These are phyloP conservation scores for Dryas alaskensis DNA, from an alignment of 306 rosid species.

Conservation along the genomic window DNA sequence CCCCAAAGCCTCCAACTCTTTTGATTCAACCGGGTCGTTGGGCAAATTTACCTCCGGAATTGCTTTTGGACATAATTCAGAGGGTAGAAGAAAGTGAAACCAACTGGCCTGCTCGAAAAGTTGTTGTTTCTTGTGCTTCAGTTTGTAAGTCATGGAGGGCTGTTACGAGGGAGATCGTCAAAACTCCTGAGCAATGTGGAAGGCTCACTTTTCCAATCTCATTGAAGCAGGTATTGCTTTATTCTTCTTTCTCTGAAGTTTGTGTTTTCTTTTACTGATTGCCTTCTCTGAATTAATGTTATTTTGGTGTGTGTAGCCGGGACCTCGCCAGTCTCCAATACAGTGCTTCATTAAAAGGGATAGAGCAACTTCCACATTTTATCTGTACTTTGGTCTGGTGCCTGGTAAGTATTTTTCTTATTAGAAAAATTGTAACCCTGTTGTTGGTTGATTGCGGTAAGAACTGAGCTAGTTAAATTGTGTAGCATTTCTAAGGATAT, in stretches of 20 bases:
- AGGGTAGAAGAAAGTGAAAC: constrained; percentile 82
- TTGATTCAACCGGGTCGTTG: constrained; percentile 54
- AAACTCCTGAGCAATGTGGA: constrained; percentile 82
- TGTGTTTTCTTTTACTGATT: neutral
- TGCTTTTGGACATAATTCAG: constrained; percentile 71
- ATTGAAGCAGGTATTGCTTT: constrained; percentile 70
- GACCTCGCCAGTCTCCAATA: constrained; percentile 69
- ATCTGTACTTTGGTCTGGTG: constrained; percentile 59
- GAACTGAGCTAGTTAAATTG: neutral
- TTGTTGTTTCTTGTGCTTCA: constrained; percentile 63
- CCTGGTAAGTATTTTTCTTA: constrained; percentile 59
- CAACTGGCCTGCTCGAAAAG: constrained; percentile 73
- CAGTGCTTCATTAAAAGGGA: constrained; percentile 84
- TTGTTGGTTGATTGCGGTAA: neutral
- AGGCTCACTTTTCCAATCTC: constrained; percentile 87
- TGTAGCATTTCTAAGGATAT: neutral
- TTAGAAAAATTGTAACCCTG: neutral
- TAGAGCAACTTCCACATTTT: constrained; percentile 66
- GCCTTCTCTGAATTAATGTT: constrained; percentile 1
- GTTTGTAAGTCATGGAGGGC: constrained; percentile 87
- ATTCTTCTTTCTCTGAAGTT: neutral
- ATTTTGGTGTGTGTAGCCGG: constrained; percentile 55
- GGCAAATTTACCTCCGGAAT: constrained; percentile 71
- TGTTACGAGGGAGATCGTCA: constrained; percentile 60
- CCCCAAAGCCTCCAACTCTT: constrained; percentile 27